These are phyloP conservation scores for Chamaecrista fasciculata DNA, from an alignment of 306 rosid species.

Conservation along the genomic window DNA sequence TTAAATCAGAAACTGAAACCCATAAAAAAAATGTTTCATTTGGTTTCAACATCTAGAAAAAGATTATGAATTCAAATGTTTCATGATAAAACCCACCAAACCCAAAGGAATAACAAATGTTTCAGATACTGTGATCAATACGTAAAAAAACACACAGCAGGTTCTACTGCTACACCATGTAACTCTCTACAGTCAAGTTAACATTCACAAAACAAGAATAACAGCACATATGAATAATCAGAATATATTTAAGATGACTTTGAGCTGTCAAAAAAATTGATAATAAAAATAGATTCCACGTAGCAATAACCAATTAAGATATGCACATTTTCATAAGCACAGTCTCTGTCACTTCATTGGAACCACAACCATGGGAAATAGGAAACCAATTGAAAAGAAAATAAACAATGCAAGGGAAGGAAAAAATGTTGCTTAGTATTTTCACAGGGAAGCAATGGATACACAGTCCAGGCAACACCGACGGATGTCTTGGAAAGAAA, in stretches of 20 bases:
- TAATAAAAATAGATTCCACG: neutral
- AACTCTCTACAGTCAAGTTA: slow-evolving; percentile 6
- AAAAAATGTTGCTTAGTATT: slow-evolving; percentile 59
- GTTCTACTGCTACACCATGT: slow-evolving; percentile 1
- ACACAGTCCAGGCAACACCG: slow-evolving; percentile 77
- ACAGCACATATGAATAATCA: neutral
- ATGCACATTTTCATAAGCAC: slow-evolving; percentile 18
- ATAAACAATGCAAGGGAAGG: neutral
- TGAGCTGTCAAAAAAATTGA: neutral
- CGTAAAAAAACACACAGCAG: slow-evolving; percentile 16
- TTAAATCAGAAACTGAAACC: slow-evolving; percentile 28
- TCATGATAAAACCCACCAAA: neutral
- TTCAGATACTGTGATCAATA: slow-evolving; percentile 5
- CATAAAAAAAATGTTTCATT: neutral
- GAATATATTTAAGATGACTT: neutral
- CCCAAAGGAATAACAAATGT: neutral
- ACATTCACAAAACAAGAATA: slow-evolving; percentile 4
- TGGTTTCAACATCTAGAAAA: neutral
- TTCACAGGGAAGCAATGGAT: slow-evolving; percentile 71
- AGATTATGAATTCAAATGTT: slow-evolving; percentile 5
- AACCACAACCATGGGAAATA: neutral
- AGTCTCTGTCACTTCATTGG: slow-evolving; percentile 20
- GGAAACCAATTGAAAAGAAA: neutral
- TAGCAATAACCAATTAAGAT: neutral
- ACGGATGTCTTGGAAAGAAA: slow-evolving; percentile 47